Percentiles rank a stretch among this genome's conserved stretches.
phyloP scores from a whole-genome alignment of 371 early-diverging fungal species.

The Mortierella sp. region DNA sequence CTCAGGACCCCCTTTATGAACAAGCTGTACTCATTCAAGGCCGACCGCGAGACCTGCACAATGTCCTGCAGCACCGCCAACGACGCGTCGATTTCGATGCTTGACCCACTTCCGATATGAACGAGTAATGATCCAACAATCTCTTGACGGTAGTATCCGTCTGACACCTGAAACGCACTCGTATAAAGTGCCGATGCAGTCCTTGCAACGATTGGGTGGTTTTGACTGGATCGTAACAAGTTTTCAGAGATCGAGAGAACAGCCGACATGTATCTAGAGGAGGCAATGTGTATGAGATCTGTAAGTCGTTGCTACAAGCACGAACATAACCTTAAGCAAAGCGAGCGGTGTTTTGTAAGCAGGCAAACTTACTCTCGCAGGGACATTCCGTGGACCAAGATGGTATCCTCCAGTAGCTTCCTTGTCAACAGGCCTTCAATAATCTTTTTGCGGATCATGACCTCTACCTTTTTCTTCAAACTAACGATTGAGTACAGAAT shows the following conservation, averaged over 20 bases:
- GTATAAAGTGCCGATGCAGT: conserved; percentile 68
- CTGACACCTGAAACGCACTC: conserved; percentile 67
- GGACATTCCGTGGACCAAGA: conserved; percentile 65
- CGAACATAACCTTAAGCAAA: neutral
- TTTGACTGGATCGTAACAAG: conserved; percentile 70
- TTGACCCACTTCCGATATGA: conserved; percentile 86
- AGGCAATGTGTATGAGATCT: neutral
- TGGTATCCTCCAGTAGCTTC: conserved; percentile 65
- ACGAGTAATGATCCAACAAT: conserved; percentile 82
- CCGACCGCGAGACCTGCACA: conserved; percentile 62
- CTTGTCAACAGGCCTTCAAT: conserved; percentile 64
- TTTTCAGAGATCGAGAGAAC: conserved; percentile 75
- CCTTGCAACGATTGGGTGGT: conserved; percentile 60
- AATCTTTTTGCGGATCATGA: conserved; percentile 70
- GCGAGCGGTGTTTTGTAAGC: neutral
- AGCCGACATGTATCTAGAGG: conserved; percentile 65
- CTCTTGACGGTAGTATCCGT: conserved; percentile 82
- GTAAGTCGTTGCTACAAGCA: neutral
- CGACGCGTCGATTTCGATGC: conserved; percentile 77
- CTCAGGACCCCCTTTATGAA: conserved; percentile 87
- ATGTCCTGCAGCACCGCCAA: conserved; percentile 71
- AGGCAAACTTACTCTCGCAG: conserved; percentile 60
- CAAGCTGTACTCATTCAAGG: conserved; percentile 71
- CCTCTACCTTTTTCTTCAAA: conserved; percentile 76
- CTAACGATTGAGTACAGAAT: conserved; percentile 76